A percentile compares a stretch with the other conserved stretches of the same genome.
Conservation (phyloP, 208 protist genomes). For the Naegleria fowleri region DNA sequence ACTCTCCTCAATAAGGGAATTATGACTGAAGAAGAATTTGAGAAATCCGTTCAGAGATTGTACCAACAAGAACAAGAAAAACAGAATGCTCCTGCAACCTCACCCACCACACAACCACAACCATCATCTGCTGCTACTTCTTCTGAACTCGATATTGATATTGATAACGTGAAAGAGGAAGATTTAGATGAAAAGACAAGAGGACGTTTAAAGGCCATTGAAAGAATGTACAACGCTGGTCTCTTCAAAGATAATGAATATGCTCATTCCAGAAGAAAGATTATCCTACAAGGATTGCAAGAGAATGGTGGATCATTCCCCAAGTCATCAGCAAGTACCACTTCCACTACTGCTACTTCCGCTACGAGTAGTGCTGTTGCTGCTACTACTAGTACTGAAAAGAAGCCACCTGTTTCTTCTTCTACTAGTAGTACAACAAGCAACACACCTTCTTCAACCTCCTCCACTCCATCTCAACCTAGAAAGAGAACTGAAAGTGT, state of each 20-base stretch:
- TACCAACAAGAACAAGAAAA: not conserved
- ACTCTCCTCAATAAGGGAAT: not conserved
- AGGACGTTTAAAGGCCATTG: not conserved
- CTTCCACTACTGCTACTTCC: not conserved
- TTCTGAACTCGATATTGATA: not conserved
- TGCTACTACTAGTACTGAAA: not conserved
- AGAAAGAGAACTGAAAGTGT: not conserved
- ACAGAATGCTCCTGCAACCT: not conserved
- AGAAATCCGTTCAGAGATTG: not conserved
- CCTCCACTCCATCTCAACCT: not conserved
- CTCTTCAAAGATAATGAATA: not conserved
- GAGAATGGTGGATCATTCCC: not conserved
- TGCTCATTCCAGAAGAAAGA: not conserved
- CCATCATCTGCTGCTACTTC: not conserved
- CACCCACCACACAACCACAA: not conserved
- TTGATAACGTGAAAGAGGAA: not conserved
- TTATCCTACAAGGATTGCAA: not conserved
- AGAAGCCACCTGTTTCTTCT: not conserved
- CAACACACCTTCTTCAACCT: too few species aligned
- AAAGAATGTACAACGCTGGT: not conserved
- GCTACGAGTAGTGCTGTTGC: too few species aligned
- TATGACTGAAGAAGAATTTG: not conserved
- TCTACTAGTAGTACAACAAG: not conserved
- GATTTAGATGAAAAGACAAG: slow-evolving; percentile 11
- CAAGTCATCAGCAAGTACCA: not conserved